Conservation (phyloP, 805 yeast genomes). For the Yamadazyma sp. region DNA sequence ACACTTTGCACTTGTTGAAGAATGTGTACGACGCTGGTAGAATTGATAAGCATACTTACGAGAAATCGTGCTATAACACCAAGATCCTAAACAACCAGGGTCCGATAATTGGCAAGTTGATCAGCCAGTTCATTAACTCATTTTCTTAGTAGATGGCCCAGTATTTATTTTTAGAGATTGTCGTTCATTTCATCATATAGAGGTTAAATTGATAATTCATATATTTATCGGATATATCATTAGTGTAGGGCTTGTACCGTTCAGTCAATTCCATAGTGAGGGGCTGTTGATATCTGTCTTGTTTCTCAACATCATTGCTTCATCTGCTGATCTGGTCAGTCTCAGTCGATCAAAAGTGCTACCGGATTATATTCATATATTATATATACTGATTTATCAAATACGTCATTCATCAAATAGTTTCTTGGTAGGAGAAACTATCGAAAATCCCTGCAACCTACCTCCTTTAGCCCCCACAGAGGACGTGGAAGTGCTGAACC, state of each 20-base stretch:
- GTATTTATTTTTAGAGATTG: too few species aligned
- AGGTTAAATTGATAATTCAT: too few species aligned
- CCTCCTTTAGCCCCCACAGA: constrained; percentile 20
- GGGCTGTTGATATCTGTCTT: too few species aligned
- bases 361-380: too few species aligned
- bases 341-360: too few species aligned
- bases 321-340: too few species aligned
- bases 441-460: constrained; percentile 38
- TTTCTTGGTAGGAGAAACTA: constrained; percentile 33
- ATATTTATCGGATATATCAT: too few species aligned
- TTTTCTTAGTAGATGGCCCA: neutral
- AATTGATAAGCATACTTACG: constrained; percentile 27
- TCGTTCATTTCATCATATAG: too few species aligned
- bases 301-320: too few species aligned
- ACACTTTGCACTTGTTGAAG: constrained; percentile 26
- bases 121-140: constrained; percentile 29
- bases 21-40: constrained; percentile 16
- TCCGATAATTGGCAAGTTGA: constrained; percentile 32
- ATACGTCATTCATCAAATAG: constrained; percentile 20
- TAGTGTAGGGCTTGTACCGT: too few species aligned
- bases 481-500: constrained; percentile 15
- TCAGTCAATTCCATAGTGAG: too few species aligned
- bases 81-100: constrained; percentile 42
- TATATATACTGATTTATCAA: constrained; percentile 5
- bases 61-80: constrained; percentile 30